Evolutionary conservation across 106 monocot species (phyloP), one percentile per base, ranked within the genome.

Genomic region (Allium fistulosum): DNA sequence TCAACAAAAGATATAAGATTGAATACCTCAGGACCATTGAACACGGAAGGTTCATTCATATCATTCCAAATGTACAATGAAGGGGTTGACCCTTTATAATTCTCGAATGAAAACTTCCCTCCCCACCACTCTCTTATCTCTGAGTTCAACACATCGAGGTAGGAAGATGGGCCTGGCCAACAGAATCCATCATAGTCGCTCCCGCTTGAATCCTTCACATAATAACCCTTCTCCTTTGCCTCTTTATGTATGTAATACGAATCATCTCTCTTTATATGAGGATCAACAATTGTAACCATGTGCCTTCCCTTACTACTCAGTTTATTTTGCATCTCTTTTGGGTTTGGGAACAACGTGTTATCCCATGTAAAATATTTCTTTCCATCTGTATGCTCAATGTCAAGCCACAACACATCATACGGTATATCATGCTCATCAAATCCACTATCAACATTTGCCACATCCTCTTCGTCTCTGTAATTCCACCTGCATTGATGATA

Each of bases 401-500:
- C 99, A 11, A 99, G 90, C 99, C 99, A 99, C 15, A 99, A 74
- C 22, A 99, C 99, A 75, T 99, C 93, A 69, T 99, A 99, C 1
- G 99, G 99, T 49, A 99, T 99, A 57, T 99, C 99, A 66, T 99
- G 99, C 71, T 90, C 86, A 68, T 99, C 99, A 65, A 99, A 99
- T 26, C 85, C 83, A 8, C 81, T 71, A 78, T 99, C 99, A n/a
- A 99, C 99, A 15, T 49, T 53, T 2, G 74, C 80, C 62, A 93
- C 99, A 81, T 99, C 99, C 61, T 80, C 87, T 62, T 99, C 99
- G 18, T 99, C 99, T n/a, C 90, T 71, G 74, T 99, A 99, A 72
- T 99, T 99, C 99, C 99, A 99, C 49, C 99, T 62, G 70, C 99
- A 99, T 66, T 99, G 99, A 61, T 99, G 99, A 76, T 99, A 93